Conservation (phyloP, 2,329 filamentous ascomycete species). For the Aspergillus brasiliensis region DNA sequence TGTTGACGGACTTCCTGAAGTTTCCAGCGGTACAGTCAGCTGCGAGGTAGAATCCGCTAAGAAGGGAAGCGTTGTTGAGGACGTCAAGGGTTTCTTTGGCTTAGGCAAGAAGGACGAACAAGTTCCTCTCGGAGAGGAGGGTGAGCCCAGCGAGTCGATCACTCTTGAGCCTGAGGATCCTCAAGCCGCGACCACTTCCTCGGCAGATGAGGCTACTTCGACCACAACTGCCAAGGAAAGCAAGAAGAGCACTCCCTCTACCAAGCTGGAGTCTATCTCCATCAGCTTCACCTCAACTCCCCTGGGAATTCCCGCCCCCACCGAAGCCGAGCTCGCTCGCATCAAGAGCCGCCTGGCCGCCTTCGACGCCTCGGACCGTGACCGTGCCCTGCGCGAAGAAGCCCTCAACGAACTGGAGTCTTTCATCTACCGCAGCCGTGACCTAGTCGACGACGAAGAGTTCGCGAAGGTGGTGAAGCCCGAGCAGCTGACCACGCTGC, state of each 20-base stretch:
- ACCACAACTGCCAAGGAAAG: slow-evolving; percentile 51
- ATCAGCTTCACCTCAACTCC: slow-evolving; percentile 53
- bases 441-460: slow-evolving; percentile 74
- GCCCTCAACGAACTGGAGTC: slow-evolving; percentile 89
- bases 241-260: slow-evolving; percentile 43
- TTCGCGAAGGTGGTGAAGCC: slow-evolving; percentile 74
- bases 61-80: slow-evolving; percentile 83
- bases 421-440: slow-evolving; percentile 85
- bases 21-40: slow-evolving; percentile 74
- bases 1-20: slow-evolving; percentile 76
- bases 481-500: slow-evolving; percentile 66
- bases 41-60: slow-evolving; percentile 78
- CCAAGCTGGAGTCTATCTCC: slow-evolving; percentile 55
- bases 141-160: slow-evolving; percentile 52
- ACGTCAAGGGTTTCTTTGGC: slow-evolving; percentile 93
- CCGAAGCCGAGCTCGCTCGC: slow-evolving; percentile 41
- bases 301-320: slow-evolving; percentile 45
- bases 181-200: slow-evolving; percentile 48
- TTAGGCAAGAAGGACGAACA: slow-evolving; percentile 92
- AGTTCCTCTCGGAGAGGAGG: slow-evolving; percentile 65
- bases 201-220: slow-evolving; percentile 51
- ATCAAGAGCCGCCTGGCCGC: slow-evolving; percentile 75
- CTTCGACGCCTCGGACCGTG: slow-evolving; percentile 82
- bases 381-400: slow-evolving; percentile 77
- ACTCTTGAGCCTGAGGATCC: slow-evolving; percentile 48